Conservation (phyloP, 768 basidiomycete genomes). For the Xanthoconium purpureum region DNA sequence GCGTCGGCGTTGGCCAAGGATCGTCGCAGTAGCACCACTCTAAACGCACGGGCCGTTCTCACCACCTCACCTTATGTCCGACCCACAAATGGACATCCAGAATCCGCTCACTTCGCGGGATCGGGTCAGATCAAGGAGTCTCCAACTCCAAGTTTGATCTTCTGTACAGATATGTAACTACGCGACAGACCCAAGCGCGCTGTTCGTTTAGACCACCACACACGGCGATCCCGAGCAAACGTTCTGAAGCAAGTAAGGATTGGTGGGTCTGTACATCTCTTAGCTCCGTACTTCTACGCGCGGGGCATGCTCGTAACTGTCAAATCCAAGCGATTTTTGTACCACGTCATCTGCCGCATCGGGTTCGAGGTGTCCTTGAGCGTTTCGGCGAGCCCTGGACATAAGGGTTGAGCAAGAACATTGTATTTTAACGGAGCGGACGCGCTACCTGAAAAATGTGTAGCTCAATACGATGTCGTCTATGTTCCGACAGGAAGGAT, state of each 20-base stretch:
- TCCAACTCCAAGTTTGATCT: too few species aligned
- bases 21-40: conserved; percentile 1
- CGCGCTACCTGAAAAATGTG: conserved; percentile 86
- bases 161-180: too few species aligned
- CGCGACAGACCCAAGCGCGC: too few species aligned
- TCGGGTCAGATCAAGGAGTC: too few species aligned
- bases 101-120: too few species aligned
- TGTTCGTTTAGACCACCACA: too few species aligned
- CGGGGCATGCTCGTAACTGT: conserved; percentile 50
- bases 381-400: conserved; percentile 78
- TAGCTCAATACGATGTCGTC: conserved; percentile 94
- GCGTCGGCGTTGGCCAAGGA: not conserved
- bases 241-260: too few species aligned
- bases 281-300: conserved; percentile 25
- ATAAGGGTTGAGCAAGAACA: not conserved
- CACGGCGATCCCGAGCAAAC: too few species aligned
- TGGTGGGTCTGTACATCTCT: not conserved
- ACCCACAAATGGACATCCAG: too few species aligned
- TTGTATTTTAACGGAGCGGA: not conserved
- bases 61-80: too few species aligned
- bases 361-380: conserved; percentile 83
- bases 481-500: conserved; percentile 80
- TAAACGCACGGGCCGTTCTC: not conserved
- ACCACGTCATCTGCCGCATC: conserved; percentile 81
- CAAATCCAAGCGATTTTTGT: conserved; percentile 78